A percentile compares a stretch with the other conserved stretches of the same genome.
phyloP scores from a whole-genome alignment of 140 eudicot genomes.

The Ambrosia hybrid region DNA sequence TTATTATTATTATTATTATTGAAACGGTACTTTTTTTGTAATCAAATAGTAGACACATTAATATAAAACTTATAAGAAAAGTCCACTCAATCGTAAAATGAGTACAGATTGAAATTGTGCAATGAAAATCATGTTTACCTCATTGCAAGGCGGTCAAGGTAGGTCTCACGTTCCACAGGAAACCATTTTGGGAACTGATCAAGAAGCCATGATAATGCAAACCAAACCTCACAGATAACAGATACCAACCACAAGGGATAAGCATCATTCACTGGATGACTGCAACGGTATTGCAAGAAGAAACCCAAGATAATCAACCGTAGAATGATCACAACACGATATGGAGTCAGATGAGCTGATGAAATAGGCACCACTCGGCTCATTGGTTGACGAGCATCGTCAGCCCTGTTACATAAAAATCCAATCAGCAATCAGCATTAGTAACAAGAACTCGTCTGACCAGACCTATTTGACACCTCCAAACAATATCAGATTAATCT shows the following conservation, averaged over 20 bases:
- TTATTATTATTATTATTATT: too few species aligned
- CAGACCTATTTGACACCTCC: too few species aligned
- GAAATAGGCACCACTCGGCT: slow-evolving; percentile 86
- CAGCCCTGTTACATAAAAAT: slow-evolving; percentile 64
- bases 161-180: slow-evolving; percentile 94
- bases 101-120: neutral
- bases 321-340: slow-evolving; percentile 68
- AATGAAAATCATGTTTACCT: slow-evolving; percentile 46
- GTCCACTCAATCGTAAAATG: too few species aligned
- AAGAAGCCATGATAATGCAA: slow-evolving; percentile 92
- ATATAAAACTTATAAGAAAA: neutral
- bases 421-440: slow-evolving; percentile 12
- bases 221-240: slow-evolving; percentile 96
- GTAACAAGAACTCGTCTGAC: slow-evolving; percentile 4
- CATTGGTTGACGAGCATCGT: slow-evolving; percentile 84
- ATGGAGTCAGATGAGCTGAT: slow-evolving; percentile 69
- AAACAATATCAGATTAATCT: too few species aligned
- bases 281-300: slow-evolving; percentile 88
- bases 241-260: slow-evolving; percentile 94
- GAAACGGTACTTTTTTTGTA: too few species aligned
- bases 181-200: slow-evolving; percentile 98
- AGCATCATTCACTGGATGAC: slow-evolving; percentile 93
- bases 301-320: slow-evolving; percentile 73
- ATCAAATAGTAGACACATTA: neutral
- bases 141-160: slow-evolving; percentile 82